Evolutionary conservation across 148 eudicot genomes (phyloP).

Genomic region (Dianthus caryophyllus): DNA sequence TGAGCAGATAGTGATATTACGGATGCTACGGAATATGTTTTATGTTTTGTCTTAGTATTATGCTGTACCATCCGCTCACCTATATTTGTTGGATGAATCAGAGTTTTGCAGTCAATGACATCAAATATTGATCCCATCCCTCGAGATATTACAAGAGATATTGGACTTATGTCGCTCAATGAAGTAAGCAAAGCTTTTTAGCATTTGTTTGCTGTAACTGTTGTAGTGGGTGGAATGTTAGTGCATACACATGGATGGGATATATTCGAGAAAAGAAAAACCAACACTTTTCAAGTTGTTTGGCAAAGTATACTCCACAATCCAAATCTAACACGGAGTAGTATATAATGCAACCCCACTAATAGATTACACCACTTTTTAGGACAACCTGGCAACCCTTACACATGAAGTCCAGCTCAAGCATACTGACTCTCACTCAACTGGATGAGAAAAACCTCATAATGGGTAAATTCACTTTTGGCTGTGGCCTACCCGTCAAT

Average conservation of each 20-base stretch:
- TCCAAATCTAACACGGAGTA: neutral
- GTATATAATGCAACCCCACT: neutral
- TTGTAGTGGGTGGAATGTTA: conserved; percentile 3
- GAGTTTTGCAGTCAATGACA: conserved; percentile 64
- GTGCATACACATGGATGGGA: neutral
- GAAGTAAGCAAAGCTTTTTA: conserved; percentile 53
- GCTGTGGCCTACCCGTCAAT: neutral
- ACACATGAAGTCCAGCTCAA: neutral
- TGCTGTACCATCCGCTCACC: neutral
- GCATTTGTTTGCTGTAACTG: conserved; percentile 4
- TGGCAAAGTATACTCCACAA: neutral
- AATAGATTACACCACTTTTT: neutral
- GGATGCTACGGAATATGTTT: neutral
- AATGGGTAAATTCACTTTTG: neutral
- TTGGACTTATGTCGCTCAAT: conserved; percentile 59
- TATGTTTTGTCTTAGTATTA: neutral
- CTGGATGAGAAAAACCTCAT: neutral
- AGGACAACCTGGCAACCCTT: neutral
- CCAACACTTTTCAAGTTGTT: neutral
- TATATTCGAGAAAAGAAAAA: conserved; percentile 1
- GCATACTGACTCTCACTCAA: neutral
- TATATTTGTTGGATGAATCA: conserved; percentile 22
- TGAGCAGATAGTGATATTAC: neutral
- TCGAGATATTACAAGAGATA: conserved; percentile 49
- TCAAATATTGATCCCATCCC: conserved; percentile 76